These are phyloP conservation scores for Teunomyces stri DNA, from an alignment of 805 yeast genomes.

Conservation along the genomic window DNA sequence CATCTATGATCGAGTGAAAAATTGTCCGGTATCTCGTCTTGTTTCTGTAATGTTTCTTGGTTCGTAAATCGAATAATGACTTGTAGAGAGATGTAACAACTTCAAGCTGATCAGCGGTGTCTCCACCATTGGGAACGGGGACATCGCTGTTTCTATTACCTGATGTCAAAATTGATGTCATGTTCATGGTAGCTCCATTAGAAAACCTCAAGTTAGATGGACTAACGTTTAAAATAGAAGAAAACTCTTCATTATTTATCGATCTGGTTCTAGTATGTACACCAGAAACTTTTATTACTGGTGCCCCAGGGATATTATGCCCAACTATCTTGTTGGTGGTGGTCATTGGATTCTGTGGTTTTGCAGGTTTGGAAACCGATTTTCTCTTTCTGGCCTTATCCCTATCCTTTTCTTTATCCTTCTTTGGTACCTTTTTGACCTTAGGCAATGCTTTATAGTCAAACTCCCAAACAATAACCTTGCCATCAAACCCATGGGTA, in stretches of 20 bases:
- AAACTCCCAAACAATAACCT: slow-evolving; percentile 43
- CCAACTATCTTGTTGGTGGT: background rate
- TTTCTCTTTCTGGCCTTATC: background rate
- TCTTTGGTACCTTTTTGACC: background rate
- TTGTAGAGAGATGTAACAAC: slow-evolving; percentile 31
- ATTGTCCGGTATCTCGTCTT: slow-evolving; percentile 17
- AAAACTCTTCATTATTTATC: slow-evolving; percentile 8
- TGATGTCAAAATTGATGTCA: slow-evolving; percentile 19
- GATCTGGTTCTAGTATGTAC: slow-evolving; percentile 12
- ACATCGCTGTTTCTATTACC: slow-evolving; percentile 2
- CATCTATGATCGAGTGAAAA: slow-evolving; percentile 37
- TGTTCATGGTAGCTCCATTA: slow-evolving; percentile 17
- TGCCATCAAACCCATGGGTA: slow-evolving; percentile 41
- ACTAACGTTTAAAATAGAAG: slow-evolving; percentile 3
- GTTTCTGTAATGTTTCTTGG: slow-evolving; percentile 29
- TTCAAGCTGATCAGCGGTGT: slow-evolving; percentile 17
- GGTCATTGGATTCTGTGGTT: background rate
- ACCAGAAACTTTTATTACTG: background rate
- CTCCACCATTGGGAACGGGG: background rate
- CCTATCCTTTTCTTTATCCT: slow-evolving; percentile 1
- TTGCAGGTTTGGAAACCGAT: background rate
- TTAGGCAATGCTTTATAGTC: slow-evolving; percentile 35
- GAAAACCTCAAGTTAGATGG: background rate
- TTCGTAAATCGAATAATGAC: slow-evolving; percentile 33
- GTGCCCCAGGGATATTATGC: background rate